Percentiles rank a stretch among this genome's conserved stretches.
phyloP scores from a whole-genome alignment of 805 yeast species.

The Candida adriatica region DNA sequence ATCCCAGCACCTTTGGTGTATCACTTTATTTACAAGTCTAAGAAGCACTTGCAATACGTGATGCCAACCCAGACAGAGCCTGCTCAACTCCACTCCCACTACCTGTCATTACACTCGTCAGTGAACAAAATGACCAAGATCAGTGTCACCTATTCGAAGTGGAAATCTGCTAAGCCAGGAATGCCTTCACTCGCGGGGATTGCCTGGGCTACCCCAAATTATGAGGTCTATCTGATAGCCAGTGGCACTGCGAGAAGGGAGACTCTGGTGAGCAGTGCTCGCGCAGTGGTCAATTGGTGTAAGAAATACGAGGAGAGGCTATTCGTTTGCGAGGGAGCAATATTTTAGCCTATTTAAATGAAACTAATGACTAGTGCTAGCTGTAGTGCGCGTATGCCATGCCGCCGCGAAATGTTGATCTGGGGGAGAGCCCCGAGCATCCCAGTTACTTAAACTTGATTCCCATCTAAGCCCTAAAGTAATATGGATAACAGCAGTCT shows the following conservation, averaged over 20 bases:
- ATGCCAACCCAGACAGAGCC: slow-evolving; percentile 24
- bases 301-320: slow-evolving; percentile 59
- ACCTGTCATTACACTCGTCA: slow-evolving; percentile 19
- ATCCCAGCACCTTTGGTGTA: slow-evolving; percentile 53
- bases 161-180: slow-evolving; percentile 22
- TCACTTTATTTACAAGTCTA: slow-evolving; percentile 79
- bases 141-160: slow-evolving; percentile 39
- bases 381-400: no score
- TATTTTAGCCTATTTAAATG: slow-evolving; percentile 34
- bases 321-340: slow-evolving; percentile 70
- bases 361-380: no score
- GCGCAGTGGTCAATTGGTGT: slow-evolving; percentile 70
- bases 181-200: slow-evolving; percentile 30
- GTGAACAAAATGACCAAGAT: slow-evolving; percentile 29
- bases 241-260: slow-evolving; percentile 52
- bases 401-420: neutral
- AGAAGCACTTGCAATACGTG: slow-evolving; percentile 57
- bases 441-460: neutral
- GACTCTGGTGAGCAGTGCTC: slow-evolving; percentile 53
- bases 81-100: slow-evolving; percentile 17
- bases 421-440: neutral
- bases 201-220: slow-evolving; percentile 51
- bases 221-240: slow-evolving; percentile 56
- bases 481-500: slow-evolving; percentile 2
- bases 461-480: neutral